Evolutionary conservation across 2,329 filamentous ascomycete genomes (phyloP), one percentile per base, ranked within the genome.

Genomic region (Curvularia spicifera): DNA sequence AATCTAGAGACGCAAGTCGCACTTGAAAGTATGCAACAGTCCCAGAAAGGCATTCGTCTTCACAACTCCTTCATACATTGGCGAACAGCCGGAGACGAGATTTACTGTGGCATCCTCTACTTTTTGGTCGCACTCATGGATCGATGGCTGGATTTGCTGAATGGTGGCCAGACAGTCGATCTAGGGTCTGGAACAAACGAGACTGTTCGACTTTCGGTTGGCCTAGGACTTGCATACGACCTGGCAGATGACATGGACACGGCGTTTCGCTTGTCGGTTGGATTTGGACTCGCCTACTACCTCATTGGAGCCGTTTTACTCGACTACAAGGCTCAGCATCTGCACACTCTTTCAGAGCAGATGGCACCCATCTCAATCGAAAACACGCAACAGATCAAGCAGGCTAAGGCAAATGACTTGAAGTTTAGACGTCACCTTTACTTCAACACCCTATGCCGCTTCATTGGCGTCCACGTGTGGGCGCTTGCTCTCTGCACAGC

Each of bases 31-130:
- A 77, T 85, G 63, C 79, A 79, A 39, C 82, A 82, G 57, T 79
- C 82, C 3, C 82, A 85, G 58, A 84, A 84, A 62, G 84, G 83
- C 2, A 81, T 85, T 15, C 77, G 80, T 26, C 75, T 85, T 15
- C 84, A 86, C 69, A 85, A 83, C 62, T 81, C 82, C 1, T 85
- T 85, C 64, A 81, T 85, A 26, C 83, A 85, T 59, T 85, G 83
- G 82, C 81, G 84, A n/a, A 83, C 83, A 57, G 82, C 83, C 5
- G 82, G 81, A 37, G 78, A 83, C 56, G 83, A 85, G 56, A 78
- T 85, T 28, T 82, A 81, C 29, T 84, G 82, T 58, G 83, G 82
- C 28, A 75, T 85, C 20, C 70, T 85, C 2, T 84, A 84, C 70
- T 85, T 85, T 57, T 65, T 85, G 9, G 76, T 84, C 35, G 83